Conservation (phyloP, 108 stramenopile genomes). For the Schizochytrium sp. region DNA sequence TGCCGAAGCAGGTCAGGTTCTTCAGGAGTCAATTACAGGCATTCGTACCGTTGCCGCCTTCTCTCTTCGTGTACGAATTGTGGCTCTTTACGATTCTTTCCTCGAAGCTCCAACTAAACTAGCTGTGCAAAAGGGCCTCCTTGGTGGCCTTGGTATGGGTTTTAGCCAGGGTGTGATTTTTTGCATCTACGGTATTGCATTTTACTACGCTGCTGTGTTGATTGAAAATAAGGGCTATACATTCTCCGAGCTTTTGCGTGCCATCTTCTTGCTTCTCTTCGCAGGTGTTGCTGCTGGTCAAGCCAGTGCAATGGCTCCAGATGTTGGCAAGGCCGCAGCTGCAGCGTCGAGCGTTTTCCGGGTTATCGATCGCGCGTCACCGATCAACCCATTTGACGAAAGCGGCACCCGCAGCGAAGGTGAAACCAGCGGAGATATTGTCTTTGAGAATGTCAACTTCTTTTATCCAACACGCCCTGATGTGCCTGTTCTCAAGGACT, state of each 20-base stretch:
- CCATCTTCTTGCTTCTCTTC: constrained; percentile 71
- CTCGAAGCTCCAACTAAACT: constrained; percentile 57
- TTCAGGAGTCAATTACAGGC: constrained; percentile 74
- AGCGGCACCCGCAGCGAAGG: neutral
- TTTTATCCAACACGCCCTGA: constrained; percentile 59
- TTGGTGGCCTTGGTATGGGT: constrained; percentile 67
- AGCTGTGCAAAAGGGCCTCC: constrained; percentile 62
- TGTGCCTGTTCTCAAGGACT: constrained; percentile 60
- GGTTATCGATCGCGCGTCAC: constrained; percentile 65
- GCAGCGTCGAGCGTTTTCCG: constrained; percentile 71
- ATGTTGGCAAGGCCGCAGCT: constrained; percentile 66
- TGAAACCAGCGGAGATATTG: constrained; percentile 38
- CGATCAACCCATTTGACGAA: constrained; percentile 49
- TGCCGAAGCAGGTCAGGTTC: constrained; percentile 62
- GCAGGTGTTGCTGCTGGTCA: constrained; percentile 69
- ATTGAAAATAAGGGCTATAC: constrained; percentile 61
- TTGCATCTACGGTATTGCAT: constrained; percentile 69
- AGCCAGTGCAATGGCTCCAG: constrained; percentile 66
- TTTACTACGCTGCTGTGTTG: constrained; percentile 66
- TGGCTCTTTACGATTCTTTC: constrained; percentile 70
- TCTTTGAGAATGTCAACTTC: constrained; percentile 62
- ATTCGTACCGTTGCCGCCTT: constrained; percentile 79
- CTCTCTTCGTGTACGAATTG: constrained; percentile 70
- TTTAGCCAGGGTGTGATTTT: constrained; percentile 67
- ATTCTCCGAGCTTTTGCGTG: constrained; percentile 70